A percentile compares a stretch with the other conserved stretches of the same genome.
Conservation (phyloP, 371 early-diverging fungal genomes). For the Lichtheimia corymbifera region DNA sequence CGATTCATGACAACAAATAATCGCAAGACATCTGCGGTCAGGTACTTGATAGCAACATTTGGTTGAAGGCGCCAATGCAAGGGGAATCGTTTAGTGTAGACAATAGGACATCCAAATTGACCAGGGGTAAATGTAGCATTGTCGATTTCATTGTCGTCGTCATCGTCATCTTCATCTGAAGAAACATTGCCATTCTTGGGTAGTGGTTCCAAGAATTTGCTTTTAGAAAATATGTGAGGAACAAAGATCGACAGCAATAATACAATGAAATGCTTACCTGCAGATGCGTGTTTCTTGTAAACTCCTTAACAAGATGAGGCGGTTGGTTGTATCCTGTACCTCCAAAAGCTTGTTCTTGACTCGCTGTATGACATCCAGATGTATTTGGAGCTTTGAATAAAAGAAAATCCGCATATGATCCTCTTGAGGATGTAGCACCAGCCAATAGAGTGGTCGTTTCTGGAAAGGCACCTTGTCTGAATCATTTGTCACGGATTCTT, state of each 20-base stretch:
- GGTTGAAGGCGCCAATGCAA: slow-evolving; percentile 79
- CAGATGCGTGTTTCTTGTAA: slow-evolving; percentile 71
- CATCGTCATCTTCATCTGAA: slow-evolving; percentile 33
- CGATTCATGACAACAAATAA: slow-evolving; percentile 72
- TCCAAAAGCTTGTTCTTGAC: slow-evolving; percentile 53
- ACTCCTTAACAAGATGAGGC: slow-evolving; percentile 60
- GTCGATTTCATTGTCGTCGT: slow-evolving; percentile 41
- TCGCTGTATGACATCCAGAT: slow-evolving; percentile 49
- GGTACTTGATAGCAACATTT: slow-evolving; percentile 62
- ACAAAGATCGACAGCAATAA: background rate
- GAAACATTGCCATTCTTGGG: slow-evolving; percentile 26
- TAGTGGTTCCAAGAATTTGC: slow-evolving; percentile 63
- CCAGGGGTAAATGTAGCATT: slow-evolving; percentile 53
- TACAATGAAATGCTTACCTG: slow-evolving; percentile 38
- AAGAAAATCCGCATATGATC: slow-evolving; percentile 63
- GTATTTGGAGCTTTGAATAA: slow-evolving; percentile 63
- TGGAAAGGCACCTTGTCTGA: slow-evolving; percentile 6
- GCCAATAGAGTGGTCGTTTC: slow-evolving; percentile 61
- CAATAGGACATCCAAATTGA: slow-evolving; percentile 73
- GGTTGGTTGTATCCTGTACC: slow-evolving; percentile 70
- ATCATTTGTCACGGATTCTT: background rate
- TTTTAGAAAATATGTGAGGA: slow-evolving; percentile 12
- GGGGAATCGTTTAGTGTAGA: slow-evolving; percentile 65
- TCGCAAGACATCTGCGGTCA: slow-evolving; percentile 56
- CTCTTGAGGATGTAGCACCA: slow-evolving; percentile 60